Conservation (phyloP, 257 asterid species). For the Capsicum chinense region DNA sequence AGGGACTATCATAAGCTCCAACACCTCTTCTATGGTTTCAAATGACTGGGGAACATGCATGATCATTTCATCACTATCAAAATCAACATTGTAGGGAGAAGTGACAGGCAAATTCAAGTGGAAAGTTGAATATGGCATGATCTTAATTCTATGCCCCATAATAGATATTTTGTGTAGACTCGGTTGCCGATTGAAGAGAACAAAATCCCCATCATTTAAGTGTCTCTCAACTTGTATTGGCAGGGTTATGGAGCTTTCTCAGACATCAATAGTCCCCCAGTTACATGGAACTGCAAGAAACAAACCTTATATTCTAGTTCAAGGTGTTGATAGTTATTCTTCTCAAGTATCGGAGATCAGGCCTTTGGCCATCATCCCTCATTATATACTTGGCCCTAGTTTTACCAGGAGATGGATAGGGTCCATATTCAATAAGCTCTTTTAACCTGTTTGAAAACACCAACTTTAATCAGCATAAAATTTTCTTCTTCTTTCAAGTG, state of each 20-base stretch:
- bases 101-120: slow-evolving; percentile 95
- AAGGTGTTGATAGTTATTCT: slow-evolving; percentile 93
- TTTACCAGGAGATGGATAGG: slow-evolving; percentile 99
- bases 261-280: not conserved
- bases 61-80: slow-evolving; percentile 99
- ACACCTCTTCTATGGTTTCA: slow-evolving; percentile 98
- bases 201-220: slow-evolving; percentile 94
- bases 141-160: slow-evolving; percentile 97
- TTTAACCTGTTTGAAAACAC: slow-evolving; percentile 66
- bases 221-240: slow-evolving; percentile 93
- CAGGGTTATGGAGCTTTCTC: slow-evolving; percentile 28
- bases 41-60: slow-evolving; percentile 99
- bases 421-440: slow-evolving; percentile 98
- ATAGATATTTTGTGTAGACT: slow-evolving; percentile 99
- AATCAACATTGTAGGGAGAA: slow-evolving; percentile 99
- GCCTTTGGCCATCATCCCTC: slow-evolving; percentile 99
- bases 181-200: slow-evolving; percentile 95
- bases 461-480: slow-evolving; percentile 29
- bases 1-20: slow-evolving; percentile 98
- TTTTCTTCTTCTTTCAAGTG: not conserved
- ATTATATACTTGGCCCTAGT: slow-evolving; percentile 98
- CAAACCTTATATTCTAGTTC: slow-evolving; percentile 94
- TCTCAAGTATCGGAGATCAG: slow-evolving; percentile 95
- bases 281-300: not conserved
- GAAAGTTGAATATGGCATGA: slow-evolving; percentile 98